Evolutionary conservation across 148 eudicot species (phyloP), one percentile per base, ranked within the genome.

Genomic region (Fagopyrum esculentum): DNA sequence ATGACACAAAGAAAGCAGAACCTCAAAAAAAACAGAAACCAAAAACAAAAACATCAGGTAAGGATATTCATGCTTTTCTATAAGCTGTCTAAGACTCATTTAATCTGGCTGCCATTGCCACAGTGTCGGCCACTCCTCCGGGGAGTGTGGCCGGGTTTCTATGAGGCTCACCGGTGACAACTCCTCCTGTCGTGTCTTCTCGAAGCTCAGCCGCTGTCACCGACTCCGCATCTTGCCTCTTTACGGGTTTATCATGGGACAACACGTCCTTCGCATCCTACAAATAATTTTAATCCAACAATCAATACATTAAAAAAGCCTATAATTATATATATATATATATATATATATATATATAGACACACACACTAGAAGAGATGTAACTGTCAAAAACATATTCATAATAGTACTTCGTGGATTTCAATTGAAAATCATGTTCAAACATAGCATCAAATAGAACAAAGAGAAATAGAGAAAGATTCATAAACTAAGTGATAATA

Each of bases 111-210:
- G 84, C 84, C 0, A 68, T 55, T 13, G 73, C 77, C 81, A 78
- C 79, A 69, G 79, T 61, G 48, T 81, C 81, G 16, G 73, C 84
- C 29, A 78, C 84, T 0, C 78, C 84, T 2, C 76, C 79, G 10
- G 71, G 69, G 15, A 78, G 70, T 1, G 77, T 78, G 3, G 80
- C 12, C 11, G 16, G 19, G 30, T 43, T 12, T 45, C 16, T 29
- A 0, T 40, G 55, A 8, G n/a, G 35, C 3, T 17, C 55, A 10
- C 15, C 54, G 46, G 44, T 50, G 4, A 26, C 59, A 29, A 50
- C 57, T 56, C 49, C 66, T 48, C 55, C 60, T 9, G 44, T 77
- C 0, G 77, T 77, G 50, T 77, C 80, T 56, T 57, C 69, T 35
- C 30, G 26, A 3, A 78, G 45, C 72, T 77, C 83, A 0, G 83